phyloP scores from a whole-genome alignment of 2,329 filamentous ascomycete species.

The Botrytis paeoniae region DNA sequence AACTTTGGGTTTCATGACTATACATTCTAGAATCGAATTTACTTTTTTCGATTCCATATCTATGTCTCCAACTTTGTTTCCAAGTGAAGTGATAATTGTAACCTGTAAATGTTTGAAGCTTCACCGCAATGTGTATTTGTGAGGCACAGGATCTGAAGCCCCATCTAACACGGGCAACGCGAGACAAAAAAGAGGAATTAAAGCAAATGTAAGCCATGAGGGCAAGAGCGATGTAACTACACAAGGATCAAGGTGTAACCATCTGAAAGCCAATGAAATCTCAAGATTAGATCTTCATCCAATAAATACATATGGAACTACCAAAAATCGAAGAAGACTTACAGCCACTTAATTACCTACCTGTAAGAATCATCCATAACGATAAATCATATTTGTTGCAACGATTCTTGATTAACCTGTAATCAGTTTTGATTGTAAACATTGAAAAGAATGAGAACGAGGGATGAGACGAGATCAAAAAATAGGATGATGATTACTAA shows the following conservation, averaged over 20 bases:
- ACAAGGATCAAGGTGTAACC: background rate
- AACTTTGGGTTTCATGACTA: slow-evolving; percentile 7
- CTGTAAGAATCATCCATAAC: background rate
- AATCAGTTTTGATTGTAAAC: background rate
- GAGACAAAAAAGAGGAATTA: background rate
- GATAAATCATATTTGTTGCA: background rate
- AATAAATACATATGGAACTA: background rate
- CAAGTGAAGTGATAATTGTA: background rate
- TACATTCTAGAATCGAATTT: background rate
- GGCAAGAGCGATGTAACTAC: slow-evolving; percentile 6
- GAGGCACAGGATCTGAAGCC: background rate
- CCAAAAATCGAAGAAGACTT: background rate
- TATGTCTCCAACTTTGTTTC: background rate
- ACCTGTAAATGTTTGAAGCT: background rate
- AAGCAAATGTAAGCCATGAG: background rate
- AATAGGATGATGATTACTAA: background rate
- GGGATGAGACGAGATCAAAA: background rate
- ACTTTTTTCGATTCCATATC: background rate
- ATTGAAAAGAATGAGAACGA: background rate
- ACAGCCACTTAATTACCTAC: background rate
- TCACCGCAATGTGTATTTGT: background rate
- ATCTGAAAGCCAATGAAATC: background rate
- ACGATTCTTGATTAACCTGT: background rate
- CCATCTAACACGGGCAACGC: background rate
- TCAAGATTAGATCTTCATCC: background rate